A percentile compares a stretch with the other conserved stretches of the same genome.
phyloP scores from a whole-genome alignment of 169 alveolate genomes.

The Plasmodium gonderi region DNA sequence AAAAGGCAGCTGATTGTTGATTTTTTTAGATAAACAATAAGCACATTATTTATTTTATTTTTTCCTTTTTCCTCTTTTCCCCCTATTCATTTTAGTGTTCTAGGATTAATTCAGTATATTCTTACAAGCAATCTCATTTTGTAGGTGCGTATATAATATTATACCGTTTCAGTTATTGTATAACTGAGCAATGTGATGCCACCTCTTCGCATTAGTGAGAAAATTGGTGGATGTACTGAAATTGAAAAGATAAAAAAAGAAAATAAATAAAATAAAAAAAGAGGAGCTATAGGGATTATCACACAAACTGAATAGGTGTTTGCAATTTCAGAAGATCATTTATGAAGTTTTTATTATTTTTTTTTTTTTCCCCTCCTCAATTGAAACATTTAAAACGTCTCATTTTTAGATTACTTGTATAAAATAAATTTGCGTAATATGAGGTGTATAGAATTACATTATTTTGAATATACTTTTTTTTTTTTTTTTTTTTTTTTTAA shows the following conservation, averaged over 20 bases:
- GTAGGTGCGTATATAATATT: too few relatives aligned
- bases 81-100: neutral
- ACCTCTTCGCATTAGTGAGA: neutral
- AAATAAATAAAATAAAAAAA: neutral
- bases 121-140: too few relatives aligned
- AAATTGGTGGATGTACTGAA: neutral
- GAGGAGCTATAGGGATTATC: neutral
- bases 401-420: neutral
- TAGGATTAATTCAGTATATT: too few relatives aligned
- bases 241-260: neutral
- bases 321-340: neutral
- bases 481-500: neutral
- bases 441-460: neutral
- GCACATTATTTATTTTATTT: neutral
- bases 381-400: neutral
- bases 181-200: neutral
- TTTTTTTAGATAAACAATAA: neutral
- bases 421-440: neutral
- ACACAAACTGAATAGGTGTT: neutral
- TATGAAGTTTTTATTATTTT: neutral
- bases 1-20: neutral
- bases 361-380: neutral
- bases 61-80: neutral
- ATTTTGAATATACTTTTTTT: neutral
- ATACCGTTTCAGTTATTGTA: too few relatives aligned